A percentile compares a stretch with the other conserved stretches of the same genome.
Evolutionary conservation across 2,329 filamentous ascomycete species (phyloP).

Genomic region (Neoarthrinium moseri): DNA sequence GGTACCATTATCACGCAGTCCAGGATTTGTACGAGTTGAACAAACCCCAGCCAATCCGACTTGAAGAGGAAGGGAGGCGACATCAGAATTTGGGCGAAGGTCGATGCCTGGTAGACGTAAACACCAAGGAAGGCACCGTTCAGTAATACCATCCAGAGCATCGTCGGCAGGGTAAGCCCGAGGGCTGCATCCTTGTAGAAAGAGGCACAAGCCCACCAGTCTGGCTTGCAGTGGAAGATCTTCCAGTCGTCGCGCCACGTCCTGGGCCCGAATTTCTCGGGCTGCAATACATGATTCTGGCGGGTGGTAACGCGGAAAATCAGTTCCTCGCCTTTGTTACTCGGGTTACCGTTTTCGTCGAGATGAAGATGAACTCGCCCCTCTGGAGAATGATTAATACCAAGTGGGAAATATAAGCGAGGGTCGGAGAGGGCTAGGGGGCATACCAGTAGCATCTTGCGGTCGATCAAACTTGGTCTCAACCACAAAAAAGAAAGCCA

Average conservation of each 20-base stretch:
- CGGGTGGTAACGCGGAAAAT: slow-evolving; percentile 10
- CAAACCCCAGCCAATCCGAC: slow-evolving; percentile 15
- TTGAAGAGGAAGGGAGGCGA: slow-evolving; percentile 16
- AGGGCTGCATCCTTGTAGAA: slow-evolving; percentile 18
- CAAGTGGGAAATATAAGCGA: neutral
- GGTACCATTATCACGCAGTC: slow-evolving; percentile 17
- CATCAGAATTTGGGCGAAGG: slow-evolving; percentile 18
- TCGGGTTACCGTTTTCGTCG: neutral
- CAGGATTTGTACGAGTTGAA: slow-evolving; percentile 18
- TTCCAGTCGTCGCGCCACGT: slow-evolving; percentile 21
- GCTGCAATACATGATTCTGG: slow-evolving; percentile 11
- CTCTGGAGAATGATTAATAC: neutral
- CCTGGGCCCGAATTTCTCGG: slow-evolving; percentile 6
- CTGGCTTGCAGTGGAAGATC: slow-evolving; percentile 16
- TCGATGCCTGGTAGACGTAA: slow-evolving; percentile 21
- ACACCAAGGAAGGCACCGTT: slow-evolving; percentile 23
- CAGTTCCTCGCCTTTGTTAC: slow-evolving; percentile 1
- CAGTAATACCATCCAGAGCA: slow-evolving; percentile 20
- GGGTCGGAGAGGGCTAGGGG: neutral
- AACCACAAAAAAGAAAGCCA: slow-evolving; percentile 15
- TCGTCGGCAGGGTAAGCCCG: slow-evolving; percentile 15
- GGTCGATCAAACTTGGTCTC: slow-evolving; percentile 17
- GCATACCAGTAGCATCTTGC: slow-evolving; percentile 9
- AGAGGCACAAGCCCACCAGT: slow-evolving; percentile 11
- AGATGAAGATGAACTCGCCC: slow-evolving; percentile 3